Base-by-base conservation (phyloP, 2,329 filamentous ascomycete genomes). In the Exophiala sp. region DNA sequence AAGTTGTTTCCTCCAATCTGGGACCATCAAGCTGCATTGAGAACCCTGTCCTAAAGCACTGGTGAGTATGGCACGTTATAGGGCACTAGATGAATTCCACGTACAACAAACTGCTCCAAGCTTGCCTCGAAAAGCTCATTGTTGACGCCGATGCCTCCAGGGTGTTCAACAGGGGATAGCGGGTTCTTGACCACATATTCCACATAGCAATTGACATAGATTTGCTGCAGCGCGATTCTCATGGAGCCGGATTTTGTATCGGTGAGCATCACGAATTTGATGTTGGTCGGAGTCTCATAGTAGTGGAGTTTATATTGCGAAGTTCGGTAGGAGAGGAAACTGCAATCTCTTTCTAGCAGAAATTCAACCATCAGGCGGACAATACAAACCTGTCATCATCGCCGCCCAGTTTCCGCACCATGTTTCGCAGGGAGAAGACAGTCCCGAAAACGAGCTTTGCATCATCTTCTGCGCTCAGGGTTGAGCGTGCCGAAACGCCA, bases 301-400 rank as follows among this genome's bases (percentile, higher is more conserved):
- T 95, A 99, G 75, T 99, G 94, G 65, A 99, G 82, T 75, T 96
- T 96, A 80, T 99, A 99, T 73, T 96, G 88, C 63, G 82, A 88
- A 49, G 94, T 99, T 64, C 90, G 88, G 75, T 89, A 99, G 63
- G 87, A 90, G 64, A 99, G 87, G 72, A 99, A 99, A 69, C 88
- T 90, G 50, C 11, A 48, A 12, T 36, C n/a, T 38, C 38, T 11
- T 21, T 51, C 68, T 52, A 69, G 57, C 44, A 29, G 42, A 38
- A 36, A 14, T 7, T 14, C 36, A 46, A 47, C 35, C 9, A 10
- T 32, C 14, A 12, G 18, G 12, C 38, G 12, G 14, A 34, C 20
- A 8, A 29, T 8, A 45, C 71, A 60, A 68, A 81, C 79, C 78
- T 83, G 75, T 96, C 92, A 70, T 96, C 91, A 50, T 89, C 85